Percentiles rank a stretch among this genome's conserved stretches.
phyloP scores from a whole-genome alignment of 495 filamentous ascomycete species.

The Penicillium psychrofluorescens region DNA sequence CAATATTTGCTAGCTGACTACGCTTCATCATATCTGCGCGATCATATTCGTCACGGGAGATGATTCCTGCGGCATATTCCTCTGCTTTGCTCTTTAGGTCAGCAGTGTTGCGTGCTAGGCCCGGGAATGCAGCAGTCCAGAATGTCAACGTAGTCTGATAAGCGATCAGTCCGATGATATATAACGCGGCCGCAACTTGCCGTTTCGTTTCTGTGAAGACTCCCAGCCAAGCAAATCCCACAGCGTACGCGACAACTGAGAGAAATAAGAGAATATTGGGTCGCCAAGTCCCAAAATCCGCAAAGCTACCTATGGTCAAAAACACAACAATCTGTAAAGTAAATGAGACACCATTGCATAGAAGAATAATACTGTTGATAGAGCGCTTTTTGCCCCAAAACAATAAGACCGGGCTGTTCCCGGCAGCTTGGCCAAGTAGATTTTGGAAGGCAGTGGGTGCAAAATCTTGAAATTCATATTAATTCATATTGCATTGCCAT shows the following conservation, averaged over 20 bases:
- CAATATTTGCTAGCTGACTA: conserved; percentile 46
- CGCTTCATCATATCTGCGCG: conserved; percentile 50
- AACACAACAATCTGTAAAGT: conserved; percentile 50
- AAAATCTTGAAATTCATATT: conserved; percentile 31
- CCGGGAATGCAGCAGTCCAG: conserved; percentile 55
- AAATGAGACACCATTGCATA: conserved; percentile 52
- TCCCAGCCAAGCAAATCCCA: conserved; percentile 54
- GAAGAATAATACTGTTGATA: conserved; percentile 50
- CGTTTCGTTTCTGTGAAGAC: conserved; percentile 46
- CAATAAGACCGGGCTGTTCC: conserved; percentile 33
- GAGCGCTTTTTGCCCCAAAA: conserved; percentile 42
- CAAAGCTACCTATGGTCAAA: conserved; percentile 45
- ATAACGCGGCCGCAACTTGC: conserved; percentile 43
- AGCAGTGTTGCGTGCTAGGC: conserved; percentile 45
- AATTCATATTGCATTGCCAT: background rate
- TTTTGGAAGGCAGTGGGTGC: conserved; percentile 56
- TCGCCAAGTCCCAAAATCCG: conserved; percentile 48
- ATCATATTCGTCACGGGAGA: conserved; percentile 50
- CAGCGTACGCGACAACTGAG: conserved; percentile 44
- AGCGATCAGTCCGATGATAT: conserved; percentile 55
- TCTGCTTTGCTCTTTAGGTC: conserved; percentile 40
- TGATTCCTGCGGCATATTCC: conserved; percentile 35
- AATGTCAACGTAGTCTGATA: conserved; percentile 56
- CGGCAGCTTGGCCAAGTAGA: conserved; percentile 46
- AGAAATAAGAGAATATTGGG: conserved; percentile 50